Conservation (phyloP, 1,284 basidiomycete species). For the Cryptococcus neoformans region DNA sequence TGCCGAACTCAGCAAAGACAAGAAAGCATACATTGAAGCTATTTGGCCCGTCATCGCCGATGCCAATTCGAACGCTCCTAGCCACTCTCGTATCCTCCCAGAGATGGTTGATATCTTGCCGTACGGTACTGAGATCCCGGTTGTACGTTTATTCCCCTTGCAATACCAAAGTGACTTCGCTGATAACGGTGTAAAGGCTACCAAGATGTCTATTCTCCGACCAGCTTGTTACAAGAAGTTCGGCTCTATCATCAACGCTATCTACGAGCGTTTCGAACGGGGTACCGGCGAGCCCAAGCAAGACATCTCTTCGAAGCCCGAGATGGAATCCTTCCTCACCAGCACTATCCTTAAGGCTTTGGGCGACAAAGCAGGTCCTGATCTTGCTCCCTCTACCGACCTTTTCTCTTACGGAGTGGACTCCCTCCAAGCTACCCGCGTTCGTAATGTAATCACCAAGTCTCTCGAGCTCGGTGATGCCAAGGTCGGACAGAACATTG, state of each 20-base stretch:
- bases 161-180: neutral
- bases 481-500: constrained; percentile 51
- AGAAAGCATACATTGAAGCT: constrained; percentile 48
- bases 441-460: constrained; percentile 56
- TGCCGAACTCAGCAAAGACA: constrained; percentile 47
- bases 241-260: constrained; percentile 53
- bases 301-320: constrained; percentile 26
- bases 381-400: constrained; percentile 26
- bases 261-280: constrained; percentile 55
- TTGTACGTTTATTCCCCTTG: constrained; percentile 12
- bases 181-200: constrained; percentile 21
- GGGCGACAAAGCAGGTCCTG: constrained; percentile 36
- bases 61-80: constrained; percentile 57
- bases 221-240: constrained; percentile 55
- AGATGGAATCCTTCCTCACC: constrained; percentile 50
- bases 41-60: constrained; percentile 55
- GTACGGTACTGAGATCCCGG: constrained; percentile 44
- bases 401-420: constrained; percentile 55
- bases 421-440: constrained; percentile 58
- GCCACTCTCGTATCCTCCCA: constrained; percentile 55
- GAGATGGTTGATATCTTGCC: constrained; percentile 57
- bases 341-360: constrained; percentile 47
- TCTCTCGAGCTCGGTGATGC: constrained; percentile 49
- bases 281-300: constrained; percentile 48
- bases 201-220: constrained; percentile 47